Evolutionary conservation across 768 basidiomycete genomes (phyloP).

Genomic region (Lactarius hengduanensis): DNA sequence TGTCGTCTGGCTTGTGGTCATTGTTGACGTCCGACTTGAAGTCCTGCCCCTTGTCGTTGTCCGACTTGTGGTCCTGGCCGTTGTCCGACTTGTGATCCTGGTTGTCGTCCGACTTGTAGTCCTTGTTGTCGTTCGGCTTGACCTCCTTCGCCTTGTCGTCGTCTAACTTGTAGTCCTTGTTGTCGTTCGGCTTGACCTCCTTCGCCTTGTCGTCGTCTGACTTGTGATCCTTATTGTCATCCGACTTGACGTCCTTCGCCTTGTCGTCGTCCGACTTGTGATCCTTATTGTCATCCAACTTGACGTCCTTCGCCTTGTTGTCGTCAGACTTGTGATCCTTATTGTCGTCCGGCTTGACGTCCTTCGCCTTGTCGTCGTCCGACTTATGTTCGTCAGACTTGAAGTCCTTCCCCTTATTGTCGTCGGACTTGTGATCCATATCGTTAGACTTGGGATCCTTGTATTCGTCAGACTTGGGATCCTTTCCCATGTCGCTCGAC

Average conservation of each 20-base stretch:
- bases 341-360: neutral
- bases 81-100: neutral
- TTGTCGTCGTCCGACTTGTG: neutral
- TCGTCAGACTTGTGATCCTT: neutral
- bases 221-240: neutral
- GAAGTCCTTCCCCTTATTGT: neutral
- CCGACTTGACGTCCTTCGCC: neutral
- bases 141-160: neutral
- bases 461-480: neutral
- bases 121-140: neutral
- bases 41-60: neutral
- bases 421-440: neutral
- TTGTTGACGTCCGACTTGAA: neutral
- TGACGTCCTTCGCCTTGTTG: neutral
- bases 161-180: neutral
- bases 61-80: neutral
- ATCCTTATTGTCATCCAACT: neutral
- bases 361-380: neutral
- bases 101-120: neutral
- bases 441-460: neutral
- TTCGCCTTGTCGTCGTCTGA: neutral
- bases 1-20: neutral
- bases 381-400: neutral
- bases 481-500: neutral
- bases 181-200: no score